phyloP scores from a whole-genome alignment of 352 stramenopile species.

The Nothophytophthora sp. region DNA sequence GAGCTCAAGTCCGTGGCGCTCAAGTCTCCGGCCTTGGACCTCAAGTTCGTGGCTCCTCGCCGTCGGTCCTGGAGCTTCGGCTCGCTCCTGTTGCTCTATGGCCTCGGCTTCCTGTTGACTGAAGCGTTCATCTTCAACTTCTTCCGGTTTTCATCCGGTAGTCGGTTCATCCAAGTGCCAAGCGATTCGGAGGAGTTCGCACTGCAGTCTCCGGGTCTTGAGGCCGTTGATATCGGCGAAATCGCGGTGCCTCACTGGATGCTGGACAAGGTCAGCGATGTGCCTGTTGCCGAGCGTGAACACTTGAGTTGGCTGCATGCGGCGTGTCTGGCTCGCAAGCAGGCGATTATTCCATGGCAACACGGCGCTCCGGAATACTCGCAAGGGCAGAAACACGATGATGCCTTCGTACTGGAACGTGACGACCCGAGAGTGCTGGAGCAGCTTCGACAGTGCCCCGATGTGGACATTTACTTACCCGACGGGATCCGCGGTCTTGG shows the following conservation, averaged over 20 bases:
- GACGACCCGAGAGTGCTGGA: conserved; percentile 26
- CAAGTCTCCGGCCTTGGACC: conserved; percentile 12
- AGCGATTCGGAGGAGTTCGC: conserved; percentile 19
- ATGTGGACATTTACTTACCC: conserved; percentile 48
- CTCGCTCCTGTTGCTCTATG: conserved; percentile 19
- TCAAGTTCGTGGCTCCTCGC: not conserved
- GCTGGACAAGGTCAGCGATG: conserved; percentile 19
- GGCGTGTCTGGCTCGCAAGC: conserved; percentile 19
- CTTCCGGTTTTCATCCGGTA: conserved; percentile 3
- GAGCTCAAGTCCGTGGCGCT: conserved; percentile 23
- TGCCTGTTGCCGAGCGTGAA: conserved; percentile 24
- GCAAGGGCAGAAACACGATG: conserved; percentile 3
- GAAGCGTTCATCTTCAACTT: conserved; percentile 17
- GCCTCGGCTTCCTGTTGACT: conserved; percentile 10
- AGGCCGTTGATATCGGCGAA: conserved; percentile 12
- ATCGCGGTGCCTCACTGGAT: conserved; percentile 25
- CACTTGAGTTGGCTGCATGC: conserved; percentile 32
- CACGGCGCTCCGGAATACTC: conserved; percentile 19
- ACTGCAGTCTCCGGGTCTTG: conserved; percentile 13
- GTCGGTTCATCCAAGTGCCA: conserved; percentile 14
- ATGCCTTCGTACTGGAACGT: conserved; percentile 18
- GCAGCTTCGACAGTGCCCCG: conserved; percentile 33
- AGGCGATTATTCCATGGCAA: conserved; percentile 32
- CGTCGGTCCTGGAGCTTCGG: conserved; percentile 11
- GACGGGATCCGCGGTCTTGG: conserved; percentile 30